Conservation (phyloP, 2,329 filamentous ascomycete genomes). For the Calonectria multiphialidica region DNA sequence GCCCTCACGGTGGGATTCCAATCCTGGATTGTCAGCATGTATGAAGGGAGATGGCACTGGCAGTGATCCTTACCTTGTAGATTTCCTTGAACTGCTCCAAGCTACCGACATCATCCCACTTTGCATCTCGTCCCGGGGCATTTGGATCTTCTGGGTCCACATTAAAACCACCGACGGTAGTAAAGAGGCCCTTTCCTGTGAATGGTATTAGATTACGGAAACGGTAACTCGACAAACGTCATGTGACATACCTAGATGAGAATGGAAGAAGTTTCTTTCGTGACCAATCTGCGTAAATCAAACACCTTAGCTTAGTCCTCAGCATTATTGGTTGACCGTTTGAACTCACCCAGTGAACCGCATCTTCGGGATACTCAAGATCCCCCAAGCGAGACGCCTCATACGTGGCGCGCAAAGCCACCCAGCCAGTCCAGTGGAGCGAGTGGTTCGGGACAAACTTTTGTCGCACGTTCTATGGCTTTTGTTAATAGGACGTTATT, state of each 20-base stretch:
- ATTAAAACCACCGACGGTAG: slow-evolving; percentile 57
- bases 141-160: slow-evolving; percentile 49
- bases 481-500: background rate
- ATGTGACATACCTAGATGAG: slow-evolving; percentile 49
- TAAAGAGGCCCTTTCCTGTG: slow-evolving; percentile 50
- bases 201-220: background rate
- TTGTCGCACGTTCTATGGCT: slow-evolving; percentile 46
- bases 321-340: background rate
- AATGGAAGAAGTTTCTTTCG: slow-evolving; percentile 53
- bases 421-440: slow-evolving; percentile 57
- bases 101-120: slow-evolving; percentile 55
- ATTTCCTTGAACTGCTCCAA: slow-evolving; percentile 51
- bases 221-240: no score
- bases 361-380: slow-evolving; percentile 56
- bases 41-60: background rate
- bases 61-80: slow-evolving; percentile 38
- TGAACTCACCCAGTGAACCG: slow-evolving; percentile 50
- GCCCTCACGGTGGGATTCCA: slow-evolving; percentile 57
- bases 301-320: background rate
- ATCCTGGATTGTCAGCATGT: slow-evolving; percentile 31
- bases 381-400: slow-evolving; percentile 53
- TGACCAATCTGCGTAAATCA: slow-evolving; percentile 24
- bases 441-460: slow-evolving; percentile 57
- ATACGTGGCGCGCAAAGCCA: slow-evolving; percentile 59
- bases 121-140: slow-evolving; percentile 43